Evolutionary conservation across 345 rosid genomes (phyloP).

Genomic region (Hypericum androsaemum): DNA sequence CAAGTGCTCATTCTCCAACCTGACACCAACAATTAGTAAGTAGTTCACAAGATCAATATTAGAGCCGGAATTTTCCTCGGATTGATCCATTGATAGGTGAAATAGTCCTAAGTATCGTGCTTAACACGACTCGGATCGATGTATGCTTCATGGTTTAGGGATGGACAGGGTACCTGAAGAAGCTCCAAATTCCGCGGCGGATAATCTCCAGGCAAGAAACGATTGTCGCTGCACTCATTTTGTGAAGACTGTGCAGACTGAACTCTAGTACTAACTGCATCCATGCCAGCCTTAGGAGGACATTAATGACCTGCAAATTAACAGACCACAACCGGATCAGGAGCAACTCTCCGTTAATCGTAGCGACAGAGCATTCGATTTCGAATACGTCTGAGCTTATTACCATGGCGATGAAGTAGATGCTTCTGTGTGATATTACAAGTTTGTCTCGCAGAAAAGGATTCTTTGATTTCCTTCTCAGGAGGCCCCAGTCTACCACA

Average conservation of each 20-base stretch:
- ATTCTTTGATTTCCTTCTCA: slow-evolving; percentile 51
- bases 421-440: slow-evolving; percentile 48
- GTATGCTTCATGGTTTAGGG: neutral
- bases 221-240: slow-evolving; percentile 32
- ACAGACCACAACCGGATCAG: too few species aligned
- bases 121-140: neutral
- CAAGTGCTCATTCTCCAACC: too few species aligned
- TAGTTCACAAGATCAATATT: too few species aligned
- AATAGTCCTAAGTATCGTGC: too few species aligned
- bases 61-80: too few species aligned
- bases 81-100: too few species aligned
- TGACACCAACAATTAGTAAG: too few species aligned
- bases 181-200: slow-evolving; percentile 67
- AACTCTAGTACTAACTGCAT: slow-evolving; percentile 55
- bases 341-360: too few species aligned
- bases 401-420: slow-evolving; percentile 67
- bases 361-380: too few species aligned
- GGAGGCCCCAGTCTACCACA: slow-evolving; percentile 68
- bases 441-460: slow-evolving; percentile 51
- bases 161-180: slow-evolving; percentile 45
- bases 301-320: slow-evolving; percentile 35
- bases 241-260: slow-evolving; percentile 32
- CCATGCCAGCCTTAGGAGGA: slow-evolving; percentile 54
- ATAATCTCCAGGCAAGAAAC: slow-evolving; percentile 54
- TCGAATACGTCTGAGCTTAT: neutral